Percentiles rank a stretch among this genome's conserved stretches.
Conservation (phyloP, 331 rosid genomes). For the Rhamnella rubrinervis region DNA sequence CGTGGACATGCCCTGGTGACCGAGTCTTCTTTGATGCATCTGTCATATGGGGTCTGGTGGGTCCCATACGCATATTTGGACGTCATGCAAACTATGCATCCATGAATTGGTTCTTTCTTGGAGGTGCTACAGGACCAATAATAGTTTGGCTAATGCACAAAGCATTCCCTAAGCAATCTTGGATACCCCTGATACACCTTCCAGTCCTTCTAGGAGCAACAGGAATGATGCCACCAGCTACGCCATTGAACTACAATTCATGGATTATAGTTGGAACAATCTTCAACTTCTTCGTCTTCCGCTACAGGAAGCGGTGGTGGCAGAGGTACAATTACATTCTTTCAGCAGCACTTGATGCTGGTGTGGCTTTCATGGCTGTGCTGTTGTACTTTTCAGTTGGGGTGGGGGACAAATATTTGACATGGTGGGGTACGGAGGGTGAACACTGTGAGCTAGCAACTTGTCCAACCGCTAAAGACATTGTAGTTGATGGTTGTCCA, state of each 20-base stretch:
- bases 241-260: conserved; percentile 69
- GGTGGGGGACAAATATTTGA: conserved; percentile 43
- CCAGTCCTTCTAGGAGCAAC: conserved; percentile 78
- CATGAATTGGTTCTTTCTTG: conserved; percentile 78
- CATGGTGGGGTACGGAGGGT: conserved; percentile 68
- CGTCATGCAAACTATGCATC: conserved; percentile 50
- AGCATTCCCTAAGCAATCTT: conserved; percentile 60
- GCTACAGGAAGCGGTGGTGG: conserved; percentile 76
- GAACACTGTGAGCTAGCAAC: conserved; percentile 64
- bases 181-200: conserved; percentile 77
- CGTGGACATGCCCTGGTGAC: conserved; percentile 72
- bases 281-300: conserved; percentile 73
- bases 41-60: conserved; percentile 78
- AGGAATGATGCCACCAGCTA: conserved; percentile 65
- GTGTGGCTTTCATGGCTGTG: conserved; percentile 76
- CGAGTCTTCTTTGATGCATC: conserved; percentile 78
- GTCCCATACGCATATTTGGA: conserved; percentile 66
- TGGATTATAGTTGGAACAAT: conserved; percentile 68
- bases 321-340: conserved; percentile 76
- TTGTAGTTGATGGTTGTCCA: conserved; percentile 47
- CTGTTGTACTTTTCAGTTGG: conserved; percentile 54
- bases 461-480: conserved; percentile 70
- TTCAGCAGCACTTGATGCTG: conserved; percentile 75
- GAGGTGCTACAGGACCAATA: conserved; percentile 65
- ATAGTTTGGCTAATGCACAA: conserved; percentile 65